Conservation (phyloP, 2,329 filamentous ascomycete genomes). For the Clarireedia hainanense region DNA sequence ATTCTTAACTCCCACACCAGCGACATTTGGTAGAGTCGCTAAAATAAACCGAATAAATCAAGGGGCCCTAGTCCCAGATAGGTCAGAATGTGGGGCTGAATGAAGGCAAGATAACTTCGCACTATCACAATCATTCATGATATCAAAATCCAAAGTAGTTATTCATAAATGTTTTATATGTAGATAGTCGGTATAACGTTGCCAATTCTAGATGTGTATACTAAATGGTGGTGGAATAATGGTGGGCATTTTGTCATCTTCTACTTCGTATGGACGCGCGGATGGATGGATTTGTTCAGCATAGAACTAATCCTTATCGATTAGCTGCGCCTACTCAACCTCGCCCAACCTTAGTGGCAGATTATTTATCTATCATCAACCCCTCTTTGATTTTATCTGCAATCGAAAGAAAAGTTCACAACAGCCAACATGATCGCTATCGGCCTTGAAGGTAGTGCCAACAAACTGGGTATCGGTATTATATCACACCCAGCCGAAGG, state of each 20-base stretch:
- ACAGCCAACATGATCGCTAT: slow-evolving; percentile 50
- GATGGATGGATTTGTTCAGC: neutral
- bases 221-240: neutral
- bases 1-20: slow-evolving; percentile 5
- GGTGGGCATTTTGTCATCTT: neutral
- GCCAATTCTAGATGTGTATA: neutral
- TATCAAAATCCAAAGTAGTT: neutral
- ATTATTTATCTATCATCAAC: neutral
- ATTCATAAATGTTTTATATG: neutral
- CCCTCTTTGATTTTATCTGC: neutral
- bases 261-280: too few relatives aligned
- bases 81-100: neutral
- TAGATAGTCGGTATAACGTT: neutral
- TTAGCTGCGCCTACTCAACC: slow-evolving; percentile 1
- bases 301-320: slow-evolving; percentile 7
- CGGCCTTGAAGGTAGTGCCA: slow-evolving; percentile 86
- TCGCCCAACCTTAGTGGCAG: slow-evolving; percentile 4
- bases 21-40: slow-evolving; percentile 4
- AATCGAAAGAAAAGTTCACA: neutral
- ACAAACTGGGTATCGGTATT: slow-evolving; percentile 92
- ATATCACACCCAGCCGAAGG: slow-evolving; percentile 63
- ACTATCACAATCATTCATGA: neutral
- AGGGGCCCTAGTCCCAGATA: slow-evolving; percentile 3
- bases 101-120: slow-evolving; percentile 9
- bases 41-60: slow-evolving; percentile 9